Evolutionary conservation across 1,139 yeast genomes (phyloP).

Genomic region (Suhomyces atakaporum): DNA sequence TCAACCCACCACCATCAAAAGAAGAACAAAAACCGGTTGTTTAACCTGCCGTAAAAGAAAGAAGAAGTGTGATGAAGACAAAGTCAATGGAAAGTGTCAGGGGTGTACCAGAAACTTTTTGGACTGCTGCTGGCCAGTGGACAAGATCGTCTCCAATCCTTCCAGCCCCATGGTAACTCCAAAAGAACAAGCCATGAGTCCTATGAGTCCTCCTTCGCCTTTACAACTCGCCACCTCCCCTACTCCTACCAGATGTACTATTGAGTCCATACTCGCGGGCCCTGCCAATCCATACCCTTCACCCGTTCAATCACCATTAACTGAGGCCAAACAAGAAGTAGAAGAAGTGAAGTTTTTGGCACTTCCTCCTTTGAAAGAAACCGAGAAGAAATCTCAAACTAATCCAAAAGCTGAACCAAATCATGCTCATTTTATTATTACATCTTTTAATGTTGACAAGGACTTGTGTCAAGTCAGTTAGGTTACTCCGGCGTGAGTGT

Average conservation of each 20-base stretch:
- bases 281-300: slow-evolving; percentile 19
- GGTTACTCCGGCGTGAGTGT: not conserved
- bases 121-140: slow-evolving; percentile 38
- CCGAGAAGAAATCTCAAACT: slow-evolving; percentile 1
- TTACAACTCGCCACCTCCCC: slow-evolving; percentile 2
- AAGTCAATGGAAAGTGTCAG: slow-evolving; percentile 48
- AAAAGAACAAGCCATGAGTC: not conserved
- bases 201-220: slow-evolving; percentile 3
- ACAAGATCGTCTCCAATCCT: too few species aligned
- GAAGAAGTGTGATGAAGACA: slow-evolving; percentile 70
- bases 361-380: slow-evolving; percentile 17
- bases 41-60: slow-evolving; percentile 71
- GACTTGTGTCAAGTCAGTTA: slow-evolving; percentile 27
- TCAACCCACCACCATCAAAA: slow-evolving; percentile 25
- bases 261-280: slow-evolving; percentile 19
- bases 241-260: slow-evolving; percentile 15
- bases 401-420: slow-evolving; percentile 1
- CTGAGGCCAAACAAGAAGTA: slow-evolving; percentile 13
- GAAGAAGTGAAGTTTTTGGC: slow-evolving; percentile 19
- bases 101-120: slow-evolving; percentile 50
- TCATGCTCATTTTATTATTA: slow-evolving; percentile 26
- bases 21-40: slow-evolving; percentile 75
- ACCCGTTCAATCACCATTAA: slow-evolving; percentile 24
- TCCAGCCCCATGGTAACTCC: too few species aligned
- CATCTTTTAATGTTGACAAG: slow-evolving; percentile 29